These are phyloP conservation scores for Mimosa pudica DNA, from an alignment of 306 rosid species.

Conservation along the genomic window DNA sequence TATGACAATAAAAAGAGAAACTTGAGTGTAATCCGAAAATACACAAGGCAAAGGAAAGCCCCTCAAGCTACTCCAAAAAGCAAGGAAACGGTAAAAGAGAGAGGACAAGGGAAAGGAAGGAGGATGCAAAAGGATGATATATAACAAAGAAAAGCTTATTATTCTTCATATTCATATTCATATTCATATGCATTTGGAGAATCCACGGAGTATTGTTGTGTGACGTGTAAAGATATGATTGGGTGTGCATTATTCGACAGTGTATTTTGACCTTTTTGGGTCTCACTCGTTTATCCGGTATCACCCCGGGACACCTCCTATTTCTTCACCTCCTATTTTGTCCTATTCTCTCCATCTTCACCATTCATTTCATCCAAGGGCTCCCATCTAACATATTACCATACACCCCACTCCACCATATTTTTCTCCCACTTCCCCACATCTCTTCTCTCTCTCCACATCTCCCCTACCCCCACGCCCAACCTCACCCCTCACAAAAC, in stretches of 20 bases:
- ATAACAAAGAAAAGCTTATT: neutral
- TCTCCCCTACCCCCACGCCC: no score
- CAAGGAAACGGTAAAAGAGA: neutral
- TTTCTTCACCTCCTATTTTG: no score
- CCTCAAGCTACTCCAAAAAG: neutral
- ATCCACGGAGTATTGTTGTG: neutral
- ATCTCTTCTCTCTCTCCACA: no score
- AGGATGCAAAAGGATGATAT: neutral
- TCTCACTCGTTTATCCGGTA: neutral
- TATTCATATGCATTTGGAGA: neutral
- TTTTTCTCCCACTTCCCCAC: no score
- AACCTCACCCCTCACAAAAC: no score
- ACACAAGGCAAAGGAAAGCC: neutral
- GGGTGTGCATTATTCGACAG: neutral
- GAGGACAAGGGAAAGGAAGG: neutral
- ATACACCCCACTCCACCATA: no score
- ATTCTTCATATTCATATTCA: no score
- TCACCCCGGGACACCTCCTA: no score
- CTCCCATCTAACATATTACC: no score
- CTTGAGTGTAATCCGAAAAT: neutral
- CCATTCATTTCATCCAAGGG: no score
- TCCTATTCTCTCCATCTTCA: no score
- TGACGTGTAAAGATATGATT: neutral
- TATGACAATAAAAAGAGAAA: neutral
- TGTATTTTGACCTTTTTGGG: conserved; percentile 13